A percentile compares a stretch with the other conserved stretches of the same genome.
phyloP scores from a whole-genome alignment of 768 basidiomycete genomes.

The Suillus sp. region DNA sequence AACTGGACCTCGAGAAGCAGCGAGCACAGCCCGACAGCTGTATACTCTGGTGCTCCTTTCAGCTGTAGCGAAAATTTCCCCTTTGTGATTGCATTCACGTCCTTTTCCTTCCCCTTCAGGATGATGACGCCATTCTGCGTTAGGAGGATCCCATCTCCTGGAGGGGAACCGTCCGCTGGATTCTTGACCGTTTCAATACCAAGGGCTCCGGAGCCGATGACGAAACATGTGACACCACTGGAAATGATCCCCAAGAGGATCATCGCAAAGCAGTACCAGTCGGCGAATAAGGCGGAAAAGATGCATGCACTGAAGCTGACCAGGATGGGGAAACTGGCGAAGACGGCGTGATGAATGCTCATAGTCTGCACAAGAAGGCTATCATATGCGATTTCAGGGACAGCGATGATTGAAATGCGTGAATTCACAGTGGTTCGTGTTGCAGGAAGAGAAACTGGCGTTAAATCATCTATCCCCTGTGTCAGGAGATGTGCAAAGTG shows the following conservation, averaged over 20 bases:
- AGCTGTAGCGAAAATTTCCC: constrained; percentile 28
- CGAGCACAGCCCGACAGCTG: constrained; percentile 22
- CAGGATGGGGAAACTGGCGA: constrained; percentile 26
- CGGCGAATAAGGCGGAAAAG: constrained; percentile 26
- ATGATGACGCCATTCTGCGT: constrained; percentile 24
- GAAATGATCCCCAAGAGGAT: constrained; percentile 33
- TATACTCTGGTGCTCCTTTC: constrained; percentile 13
- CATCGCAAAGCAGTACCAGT: constrained; percentile 36
- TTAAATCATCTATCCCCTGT: constrained; percentile 4
- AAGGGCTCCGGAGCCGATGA: constrained; percentile 28
- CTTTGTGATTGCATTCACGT: constrained; percentile 30
- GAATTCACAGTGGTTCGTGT: constrained; percentile 10
- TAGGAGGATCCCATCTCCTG: constrained; percentile 27
- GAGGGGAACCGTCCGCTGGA: constrained; percentile 22
- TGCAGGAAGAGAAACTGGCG: neutral
- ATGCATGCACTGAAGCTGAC: constrained; percentile 24
- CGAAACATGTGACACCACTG: constrained; percentile 29
- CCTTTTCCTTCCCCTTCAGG: constrained; percentile 27
- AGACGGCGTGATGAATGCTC: constrained; percentile 4
- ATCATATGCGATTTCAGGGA: neutral
- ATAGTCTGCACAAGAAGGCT: neutral
- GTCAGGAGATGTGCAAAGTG: constrained; percentile 27
- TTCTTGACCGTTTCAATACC: constrained; percentile 19
- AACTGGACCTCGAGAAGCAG: constrained; percentile 32
- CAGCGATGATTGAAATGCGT: neutral